Conservation (phyloP, 139 green algal genomes). For the Tetratostichococcus sp. region DNA sequence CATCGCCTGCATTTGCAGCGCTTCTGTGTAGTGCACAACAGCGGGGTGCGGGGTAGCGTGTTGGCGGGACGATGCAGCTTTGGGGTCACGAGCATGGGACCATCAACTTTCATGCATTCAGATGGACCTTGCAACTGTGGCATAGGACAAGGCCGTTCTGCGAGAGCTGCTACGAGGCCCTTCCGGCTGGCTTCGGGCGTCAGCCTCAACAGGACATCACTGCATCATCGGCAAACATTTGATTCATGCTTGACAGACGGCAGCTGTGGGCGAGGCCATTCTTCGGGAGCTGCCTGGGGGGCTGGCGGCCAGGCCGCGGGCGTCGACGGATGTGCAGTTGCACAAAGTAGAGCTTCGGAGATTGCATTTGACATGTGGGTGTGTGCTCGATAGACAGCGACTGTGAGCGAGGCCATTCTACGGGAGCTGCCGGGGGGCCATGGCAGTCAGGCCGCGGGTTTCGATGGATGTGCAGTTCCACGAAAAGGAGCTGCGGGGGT, state of each 20-base stretch:
- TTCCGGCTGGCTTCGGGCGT: too few relatives aligned
- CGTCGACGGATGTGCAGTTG: constrained; percentile 34
- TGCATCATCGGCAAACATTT: too few relatives aligned
- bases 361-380: too few relatives aligned
- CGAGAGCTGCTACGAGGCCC: not conserved
- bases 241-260: too few relatives aligned
- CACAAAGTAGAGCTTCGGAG: constrained; percentile 63
- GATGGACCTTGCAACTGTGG: constrained; percentile 25
- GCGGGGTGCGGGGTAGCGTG: too few relatives aligned
- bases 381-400: not conserved
- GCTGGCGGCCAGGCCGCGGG: not conserved
- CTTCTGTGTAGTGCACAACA: too few relatives aligned
- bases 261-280: not conserved
- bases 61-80: too few relatives aligned
- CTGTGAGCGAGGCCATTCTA: not conserved
- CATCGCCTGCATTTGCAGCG: too few relatives aligned
- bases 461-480: constrained; percentile 38
- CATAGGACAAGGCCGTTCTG: not conserved
- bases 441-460: not conserved
- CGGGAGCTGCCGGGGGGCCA: not conserved
- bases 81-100: too few relatives aligned
- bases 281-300: not conserved
- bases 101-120: too few relatives aligned
- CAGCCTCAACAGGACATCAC: too few relatives aligned
- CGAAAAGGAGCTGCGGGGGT: constrained; percentile 67